These are phyloP conservation scores for Passalora sequoiae DNA, from an alignment of 2,329 filamentous ascomycete genomes.

Conservation along the genomic window DNA sequence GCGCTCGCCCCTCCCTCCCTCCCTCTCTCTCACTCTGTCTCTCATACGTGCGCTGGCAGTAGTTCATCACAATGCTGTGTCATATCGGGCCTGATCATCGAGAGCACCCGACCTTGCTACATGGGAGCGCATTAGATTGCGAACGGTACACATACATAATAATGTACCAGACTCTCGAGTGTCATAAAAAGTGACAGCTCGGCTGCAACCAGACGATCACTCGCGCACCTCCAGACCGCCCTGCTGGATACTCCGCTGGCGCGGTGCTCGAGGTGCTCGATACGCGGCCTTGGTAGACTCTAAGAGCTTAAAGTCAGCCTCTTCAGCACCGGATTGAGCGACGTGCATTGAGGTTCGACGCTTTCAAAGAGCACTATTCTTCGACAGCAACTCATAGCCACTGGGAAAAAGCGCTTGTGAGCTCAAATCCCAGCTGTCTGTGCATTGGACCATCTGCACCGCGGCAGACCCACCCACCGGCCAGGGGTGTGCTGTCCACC, in stretches of 20 bases:
- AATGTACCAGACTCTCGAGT: not conserved
- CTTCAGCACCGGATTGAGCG: slow-evolving; percentile 11
- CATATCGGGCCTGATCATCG: not conserved
- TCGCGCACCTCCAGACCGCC: slow-evolving; percentile 13
- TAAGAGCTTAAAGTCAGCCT: slow-evolving; percentile 17
- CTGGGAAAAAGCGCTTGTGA: not conserved
- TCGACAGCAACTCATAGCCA: slow-evolving; percentile 6
- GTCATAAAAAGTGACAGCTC: slow-evolving; percentile 12
- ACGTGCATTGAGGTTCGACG: slow-evolving; percentile 10
- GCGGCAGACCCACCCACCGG: slow-evolving; percentile 10
- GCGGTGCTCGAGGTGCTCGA: slow-evolving; percentile 13
- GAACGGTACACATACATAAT: not conserved
- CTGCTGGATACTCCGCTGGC: slow-evolving; percentile 15
- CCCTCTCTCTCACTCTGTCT: too few species aligned
- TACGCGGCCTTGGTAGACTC: slow-evolving; percentile 18
- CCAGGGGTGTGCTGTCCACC: slow-evolving; percentile 11
- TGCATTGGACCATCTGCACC: slow-evolving; percentile 18
- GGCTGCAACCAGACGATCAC: slow-evolving; percentile 11
- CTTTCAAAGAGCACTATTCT: slow-evolving; percentile 6
- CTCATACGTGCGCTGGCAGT: not conserved
- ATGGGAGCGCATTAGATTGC: not conserved
- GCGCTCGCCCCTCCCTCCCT: not conserved
- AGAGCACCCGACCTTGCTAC: not conserved
- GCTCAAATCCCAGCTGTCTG: slow-evolving; percentile 14
- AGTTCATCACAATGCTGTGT: slow-evolving; percentile 4